Evolutionary conservation across 1,284 basidiomycete species (phyloP).

Genomic region (Peniophora sp.): DNA sequence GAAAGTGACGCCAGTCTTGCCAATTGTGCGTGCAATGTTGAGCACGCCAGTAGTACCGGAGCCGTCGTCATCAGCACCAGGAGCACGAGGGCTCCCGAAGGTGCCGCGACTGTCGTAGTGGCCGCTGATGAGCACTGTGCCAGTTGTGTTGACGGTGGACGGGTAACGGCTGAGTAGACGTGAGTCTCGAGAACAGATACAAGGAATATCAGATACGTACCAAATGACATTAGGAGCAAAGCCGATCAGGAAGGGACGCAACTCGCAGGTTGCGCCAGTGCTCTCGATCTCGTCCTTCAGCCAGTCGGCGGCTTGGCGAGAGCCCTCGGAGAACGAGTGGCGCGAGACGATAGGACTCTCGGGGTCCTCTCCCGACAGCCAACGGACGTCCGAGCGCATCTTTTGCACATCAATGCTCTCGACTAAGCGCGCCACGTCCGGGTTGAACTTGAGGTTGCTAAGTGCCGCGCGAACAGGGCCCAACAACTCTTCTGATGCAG

Average conservation of each 20-base stretch:
- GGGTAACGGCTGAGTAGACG: slow-evolving; percentile 40
- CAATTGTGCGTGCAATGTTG: slow-evolving; percentile 69
- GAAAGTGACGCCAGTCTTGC: slow-evolving; percentile 53
- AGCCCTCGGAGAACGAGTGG: slow-evolving; percentile 71
- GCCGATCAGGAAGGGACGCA: slow-evolving; percentile 56
- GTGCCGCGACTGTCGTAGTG: slow-evolving; percentile 86
- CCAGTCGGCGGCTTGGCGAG: slow-evolving; percentile 67
- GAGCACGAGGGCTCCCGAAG: slow-evolving; percentile 70
- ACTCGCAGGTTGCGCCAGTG: slow-evolving; percentile 65
- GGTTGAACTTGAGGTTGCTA: slow-evolving; percentile 44
- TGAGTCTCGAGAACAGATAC: neutral
- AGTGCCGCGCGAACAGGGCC: slow-evolving; percentile 38
- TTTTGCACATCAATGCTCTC: slow-evolving; percentile 53
- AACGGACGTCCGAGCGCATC: slow-evolving; percentile 66
- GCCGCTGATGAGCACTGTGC: slow-evolving; percentile 65
- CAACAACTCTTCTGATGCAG: slow-evolving; percentile 34
- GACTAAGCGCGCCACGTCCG: slow-evolving; percentile 53
- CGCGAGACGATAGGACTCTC: slow-evolving; percentile 60
- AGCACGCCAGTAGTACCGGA: slow-evolving; percentile 71
- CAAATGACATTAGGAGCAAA: slow-evolving; percentile 85
- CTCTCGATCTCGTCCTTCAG: slow-evolving; percentile 63
- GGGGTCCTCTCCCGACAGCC: slow-evolving; percentile 74
- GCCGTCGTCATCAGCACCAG: slow-evolving; percentile 76
- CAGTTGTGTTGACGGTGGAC: slow-evolving; percentile 39
- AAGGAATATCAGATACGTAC: slow-evolving; percentile 25